Evolutionary conservation across 2,329 filamentous ascomycete genomes (phyloP), one percentile per base, ranked within the genome.

Genomic region (Cladobotryum protrusum): DNA sequence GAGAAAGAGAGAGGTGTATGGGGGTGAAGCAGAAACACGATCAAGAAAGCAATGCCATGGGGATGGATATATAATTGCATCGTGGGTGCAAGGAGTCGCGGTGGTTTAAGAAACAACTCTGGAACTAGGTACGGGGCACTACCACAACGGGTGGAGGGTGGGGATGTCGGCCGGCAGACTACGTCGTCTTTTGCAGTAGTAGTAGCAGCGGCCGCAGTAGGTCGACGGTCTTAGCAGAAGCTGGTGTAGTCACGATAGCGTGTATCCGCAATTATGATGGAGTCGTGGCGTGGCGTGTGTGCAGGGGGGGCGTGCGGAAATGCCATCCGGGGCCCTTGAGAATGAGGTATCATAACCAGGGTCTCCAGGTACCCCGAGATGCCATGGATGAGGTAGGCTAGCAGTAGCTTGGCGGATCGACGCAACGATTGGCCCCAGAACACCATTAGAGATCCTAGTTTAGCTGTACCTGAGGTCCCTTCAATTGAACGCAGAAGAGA

Each of bases 141-240:
- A 42, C 45, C 32, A 29, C 42, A 44, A 44, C 36, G 24, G 29
- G n/a, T 15, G 17, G 24, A 41, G 14, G 17, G 41, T 42, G 48
- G 46, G 47, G 50, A 40, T 43, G 24, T 29, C 24, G 24, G 24
- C 41, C 19, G 29, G 18, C n/a, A 33, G 18, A 40, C 29, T 17
- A 45, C 33, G 32, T 32, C 9, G 39, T 32, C 36, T 8, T 29
- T 29, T 29, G 24, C 24, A 29, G 24, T 29, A 29, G 24, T 29
- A 29, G 24, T 29, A 29, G 36, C 43, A 14, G 50, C 32, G 41
- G 15, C 19, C n/a, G 13, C 24, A 24, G 20, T 43, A 40, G 43
- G n/a, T 32, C 17, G 32, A 15, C 15, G 35, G 43, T 34, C 42
- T 41, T 42, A 42, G 50, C 32, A 49, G 18, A 43, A 52, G 20